These are phyloP conservation scores for Rhynchosporium agropyri DNA, from an alignment of 2,329 filamentous ascomycete genomes.

Conservation along the genomic window DNA sequence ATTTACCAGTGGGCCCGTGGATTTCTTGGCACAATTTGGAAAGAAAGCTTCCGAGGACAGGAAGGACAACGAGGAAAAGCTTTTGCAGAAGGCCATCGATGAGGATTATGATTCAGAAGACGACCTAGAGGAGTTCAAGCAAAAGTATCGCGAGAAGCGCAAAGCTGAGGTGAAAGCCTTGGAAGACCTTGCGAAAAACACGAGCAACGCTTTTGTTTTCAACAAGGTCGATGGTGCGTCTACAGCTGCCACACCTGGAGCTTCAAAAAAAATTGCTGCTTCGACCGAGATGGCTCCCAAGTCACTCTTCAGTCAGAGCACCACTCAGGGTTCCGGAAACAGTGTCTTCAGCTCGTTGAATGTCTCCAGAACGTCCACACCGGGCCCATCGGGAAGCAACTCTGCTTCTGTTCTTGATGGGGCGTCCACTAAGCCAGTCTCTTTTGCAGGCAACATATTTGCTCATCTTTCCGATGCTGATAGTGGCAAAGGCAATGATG, in stretches of 20 bases:
- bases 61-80: slow-evolving; percentile 32
- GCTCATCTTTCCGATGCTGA: slow-evolving; percentile 60
- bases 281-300: background rate
- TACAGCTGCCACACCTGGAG: background rate
- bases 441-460: slow-evolving; percentile 56
- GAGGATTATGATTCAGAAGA: slow-evolving; percentile 42
- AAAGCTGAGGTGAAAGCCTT: slow-evolving; percentile 29
- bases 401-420: slow-evolving; percentile 38
- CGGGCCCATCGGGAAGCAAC: slow-evolving; percentile 30
- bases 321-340: slow-evolving; percentile 43
- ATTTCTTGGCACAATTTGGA: slow-evolving; percentile 37
- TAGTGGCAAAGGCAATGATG: slow-evolving; percentile 51
- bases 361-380: slow-evolving; percentile 36
- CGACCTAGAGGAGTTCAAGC: slow-evolving; percentile 33
- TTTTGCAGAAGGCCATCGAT: slow-evolving; percentile 37
- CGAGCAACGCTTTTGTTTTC: slow-evolving; percentile 6
- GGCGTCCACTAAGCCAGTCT: slow-evolving; percentile 29
- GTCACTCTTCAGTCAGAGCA: slow-evolving; percentile 39
- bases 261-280: background rate
- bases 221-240: background rate
- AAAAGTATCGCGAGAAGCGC: slow-evolving; percentile 29
- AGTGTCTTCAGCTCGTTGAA: slow-evolving; percentile 35
- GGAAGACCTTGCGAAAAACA: slow-evolving; percentile 30
- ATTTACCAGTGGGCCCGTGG: slow-evolving; percentile 27
- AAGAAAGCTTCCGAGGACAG: slow-evolving; percentile 29